phyloP scores from a whole-genome alignment of 129 eudicot species.

The Lactuca sativa region DNA sequence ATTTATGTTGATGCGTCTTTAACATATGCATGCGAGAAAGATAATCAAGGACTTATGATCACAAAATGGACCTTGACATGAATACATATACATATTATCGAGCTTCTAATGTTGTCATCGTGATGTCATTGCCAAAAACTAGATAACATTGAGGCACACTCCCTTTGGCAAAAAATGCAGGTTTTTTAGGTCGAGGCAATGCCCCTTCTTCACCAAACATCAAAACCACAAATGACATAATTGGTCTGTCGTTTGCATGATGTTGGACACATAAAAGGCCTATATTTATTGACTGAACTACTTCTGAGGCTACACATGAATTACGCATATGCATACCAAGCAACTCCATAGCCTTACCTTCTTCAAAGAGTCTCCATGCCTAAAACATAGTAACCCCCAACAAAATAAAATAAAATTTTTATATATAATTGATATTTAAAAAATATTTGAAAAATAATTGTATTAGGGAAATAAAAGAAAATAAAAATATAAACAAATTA shows the following conservation, averaged over 20 bases:
- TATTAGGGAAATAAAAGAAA: too few relatives aligned
- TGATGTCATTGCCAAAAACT: conserved; percentile 1
- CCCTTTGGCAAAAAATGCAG: conserved; percentile 14
- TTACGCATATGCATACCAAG: conserved; percentile 7
- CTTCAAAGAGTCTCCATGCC: conserved; percentile 35
- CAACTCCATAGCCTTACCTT: conserved; percentile 19
- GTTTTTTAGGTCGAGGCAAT: conserved; percentile 18
- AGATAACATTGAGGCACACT: not conserved
- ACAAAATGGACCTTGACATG: conserved; percentile 5
- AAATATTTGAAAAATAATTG: too few relatives aligned
- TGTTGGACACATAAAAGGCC: conserved; percentile 36
- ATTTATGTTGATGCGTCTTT: not conserved
- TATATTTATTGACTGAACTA: conserved; percentile 24
- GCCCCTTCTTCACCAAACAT: conserved; percentile 24
- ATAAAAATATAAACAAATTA: too few relatives aligned
- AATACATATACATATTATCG: conserved; percentile 15
- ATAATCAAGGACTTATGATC: not conserved
- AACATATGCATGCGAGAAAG: not conserved
- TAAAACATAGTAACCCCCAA: not conserved
- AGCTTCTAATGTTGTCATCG: conserved; percentile 13
- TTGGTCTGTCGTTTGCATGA: conserved; percentile 33
- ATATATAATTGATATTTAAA: too few relatives aligned
- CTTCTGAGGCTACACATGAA: conserved; percentile 9
- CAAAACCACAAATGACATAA: conserved; percentile 22
- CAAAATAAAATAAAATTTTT: not conserved